Evolutionary conservation across 208 protist genomes (phyloP).

Genomic region (Trichomonas vaginalis): DNA sequence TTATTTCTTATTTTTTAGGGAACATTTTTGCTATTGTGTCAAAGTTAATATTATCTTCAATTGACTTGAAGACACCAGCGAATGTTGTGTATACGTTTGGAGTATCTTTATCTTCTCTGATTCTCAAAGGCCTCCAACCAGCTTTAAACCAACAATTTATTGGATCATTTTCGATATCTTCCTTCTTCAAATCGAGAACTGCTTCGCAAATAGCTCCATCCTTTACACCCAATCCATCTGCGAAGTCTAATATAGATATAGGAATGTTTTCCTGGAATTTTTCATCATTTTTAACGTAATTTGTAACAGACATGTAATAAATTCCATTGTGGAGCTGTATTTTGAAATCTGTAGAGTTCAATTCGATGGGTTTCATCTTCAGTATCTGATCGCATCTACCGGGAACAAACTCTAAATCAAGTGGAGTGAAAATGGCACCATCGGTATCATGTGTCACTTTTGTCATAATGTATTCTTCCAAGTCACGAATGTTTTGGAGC

Average conservation of each 20-base stretch:
- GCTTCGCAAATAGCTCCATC: not conserved
- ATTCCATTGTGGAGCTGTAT: not conserved
- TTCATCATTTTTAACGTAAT: not conserved
- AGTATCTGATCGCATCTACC: not conserved
- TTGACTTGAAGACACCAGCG: not conserved
- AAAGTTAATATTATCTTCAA: not conserved
- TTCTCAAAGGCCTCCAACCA: not conserved
- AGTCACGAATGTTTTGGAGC: not conserved
- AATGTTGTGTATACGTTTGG: not conserved
- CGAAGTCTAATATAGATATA: not conserved
- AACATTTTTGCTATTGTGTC: not conserved
- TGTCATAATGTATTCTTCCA: not conserved
- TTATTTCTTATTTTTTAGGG: not conserved
- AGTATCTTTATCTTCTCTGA: not conserved
- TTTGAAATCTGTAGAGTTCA: conserved; percentile 3
- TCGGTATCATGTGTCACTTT: not conserved
- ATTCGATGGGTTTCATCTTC: not conserved
- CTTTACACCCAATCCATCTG: not conserved
- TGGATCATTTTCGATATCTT: not conserved
- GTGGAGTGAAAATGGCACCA: not conserved
- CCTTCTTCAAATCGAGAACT: no score
- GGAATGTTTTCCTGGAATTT: not conserved
- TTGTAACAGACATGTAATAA: not conserved
- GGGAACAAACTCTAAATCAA: not conserved
- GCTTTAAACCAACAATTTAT: not conserved